Evolutionary conservation across 208 protist genomes (phyloP), one percentile per base, ranked within the genome.

Genomic region (Leishmania tarentolae): DNA sequence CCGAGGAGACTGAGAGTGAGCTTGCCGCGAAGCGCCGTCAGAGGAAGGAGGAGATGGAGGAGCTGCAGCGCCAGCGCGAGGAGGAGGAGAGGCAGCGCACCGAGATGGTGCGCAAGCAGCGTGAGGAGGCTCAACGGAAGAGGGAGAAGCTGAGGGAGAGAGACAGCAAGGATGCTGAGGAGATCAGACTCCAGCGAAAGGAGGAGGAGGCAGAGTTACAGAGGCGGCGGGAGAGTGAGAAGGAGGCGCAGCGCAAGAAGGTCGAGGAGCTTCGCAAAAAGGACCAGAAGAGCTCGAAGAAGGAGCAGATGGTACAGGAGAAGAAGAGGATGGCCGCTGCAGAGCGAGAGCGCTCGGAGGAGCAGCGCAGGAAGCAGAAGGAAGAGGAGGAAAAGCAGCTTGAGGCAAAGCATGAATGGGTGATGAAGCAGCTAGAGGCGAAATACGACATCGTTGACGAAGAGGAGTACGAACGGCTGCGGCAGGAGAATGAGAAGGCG

Each of bases 371-470:
- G 75, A 82, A 85, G 66, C 80, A 71, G 61, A 84, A 90, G 68
- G 92, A 95, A 79, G 85, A 83, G 68, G 75, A 86, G 79, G 87
- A 91, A 70, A 46, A 42, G 63, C 80, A 87, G 73, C 57, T 91
- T 24, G 90, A 92, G 76, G 87, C 86, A 78, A 91, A 93, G 82
- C 89, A 65, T 13, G 79, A 79, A 47, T 69, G 73, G 37, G 89
- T 91, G 53, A 72, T 90, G 63, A 82, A 89, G 84, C 75, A 85
- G 68, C 88, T 92, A 40, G 85, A 93, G 83, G 84, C 90, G 82
- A 88, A 93, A 76, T 90, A 92, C 82, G 82, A 88, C 77, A 87
- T 90, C 37, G 89, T 92, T 2, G 82, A 92, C 53, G 82, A 90
- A 40, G 84, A 80, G n/a, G 84, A 86, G 37, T 88, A 91, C 82